Evolutionary conservation across 352 stramenopile species (phyloP), one percentile per base, ranked within the genome.

Genomic region (Pythium pyrilobum): DNA sequence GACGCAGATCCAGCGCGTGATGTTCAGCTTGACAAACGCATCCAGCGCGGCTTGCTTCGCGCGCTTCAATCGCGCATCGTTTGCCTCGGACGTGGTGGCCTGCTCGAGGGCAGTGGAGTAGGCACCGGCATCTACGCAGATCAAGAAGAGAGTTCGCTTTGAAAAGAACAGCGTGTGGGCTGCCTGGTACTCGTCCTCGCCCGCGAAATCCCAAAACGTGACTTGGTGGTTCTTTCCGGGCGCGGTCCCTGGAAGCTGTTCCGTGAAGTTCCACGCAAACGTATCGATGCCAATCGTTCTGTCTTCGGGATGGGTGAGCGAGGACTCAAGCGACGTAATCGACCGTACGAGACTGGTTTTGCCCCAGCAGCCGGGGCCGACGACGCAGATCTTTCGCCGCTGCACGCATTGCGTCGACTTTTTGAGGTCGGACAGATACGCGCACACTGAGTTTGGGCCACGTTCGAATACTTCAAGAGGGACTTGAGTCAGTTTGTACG

Each of bases 331-430:
- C 18, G n/a, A 45, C 16, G 24, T 56, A 12, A 71, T 40, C 23
- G 36, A 59, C 34, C 67, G 67, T 43, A 71, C 56, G 21, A 71
- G 40, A 23, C 63, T 71, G 1, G 63, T 71, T 41, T 67, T 71
- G 6, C 63, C 59, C 58, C 58, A 67, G 7, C 29, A 18, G 21
- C 53, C 65, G 1, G 63, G 54, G 11, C 62, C 62, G 25, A 70
- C 46, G 5, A 70, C 43, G 24, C 62, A 67, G 0, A 70, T 34
- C 20, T 66, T 69, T 5, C 20, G 44, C 9, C 56, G 62, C 10
- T 49, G 27, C 11, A 47, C 21, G 15, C 8, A 8, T 36, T 36
- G 31, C 31, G 31, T n/a, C 13, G 25, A 25, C 37, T 27, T 43
- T 5, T 43, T 25, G 9, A 11, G 37, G 12, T 24, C n/a, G n/a